Evolutionary conservation across 305 asterid species (phyloP).

Genomic region (Rubia balearica): DNA sequence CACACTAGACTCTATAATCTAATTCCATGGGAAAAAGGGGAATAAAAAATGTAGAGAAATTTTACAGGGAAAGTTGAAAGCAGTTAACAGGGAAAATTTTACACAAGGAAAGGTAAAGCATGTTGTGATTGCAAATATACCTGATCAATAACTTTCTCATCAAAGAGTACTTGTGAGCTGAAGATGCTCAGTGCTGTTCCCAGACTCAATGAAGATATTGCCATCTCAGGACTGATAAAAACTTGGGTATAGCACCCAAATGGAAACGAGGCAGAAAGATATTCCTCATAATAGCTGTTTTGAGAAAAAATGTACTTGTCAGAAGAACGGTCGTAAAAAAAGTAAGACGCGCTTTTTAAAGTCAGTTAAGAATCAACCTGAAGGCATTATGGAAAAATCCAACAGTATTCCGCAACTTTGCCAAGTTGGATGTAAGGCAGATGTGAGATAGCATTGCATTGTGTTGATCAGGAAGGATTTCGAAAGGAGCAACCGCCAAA

Average conservation of each 20-base stretch:
- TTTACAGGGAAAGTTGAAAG: neutral
- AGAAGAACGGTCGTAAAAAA: neutral
- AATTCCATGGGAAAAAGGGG: neutral
- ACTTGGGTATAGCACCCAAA: conserved; percentile 93
- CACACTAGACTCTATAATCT: neutral
- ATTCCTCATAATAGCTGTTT: conserved; percentile 86
- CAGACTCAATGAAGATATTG: conserved; percentile 62
- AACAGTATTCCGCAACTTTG: conserved; percentile 76
- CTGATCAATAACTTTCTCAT: conserved; percentile 92
- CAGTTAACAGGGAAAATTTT: neutral
- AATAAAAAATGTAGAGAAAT: neutral
- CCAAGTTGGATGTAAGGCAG: conserved; percentile 59
- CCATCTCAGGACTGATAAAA: conserved; percentile 87
- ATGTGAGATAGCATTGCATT: conserved; percentile 63
- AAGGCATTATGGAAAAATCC: conserved; percentile 79
- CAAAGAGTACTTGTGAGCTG: conserved; percentile 86
- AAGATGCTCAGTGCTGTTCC: conserved; percentile 91
- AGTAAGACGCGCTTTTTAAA: neutral
- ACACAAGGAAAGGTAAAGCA: neutral
- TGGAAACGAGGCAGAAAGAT: conserved; percentile 84
- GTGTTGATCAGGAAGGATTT: conserved; percentile 78
- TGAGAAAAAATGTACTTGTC: conserved; percentile 22
- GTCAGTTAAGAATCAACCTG: conserved; percentile 44
- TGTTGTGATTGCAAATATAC: conserved; percentile 30
- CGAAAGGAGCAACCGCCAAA: conserved; percentile 84